A percentile compares a stretch with the other conserved stretches of the same genome.
Conservation (phyloP, 2,329 filamentous ascomycete genomes). For the Paraphaeosphaeria sporulosa region DNA sequence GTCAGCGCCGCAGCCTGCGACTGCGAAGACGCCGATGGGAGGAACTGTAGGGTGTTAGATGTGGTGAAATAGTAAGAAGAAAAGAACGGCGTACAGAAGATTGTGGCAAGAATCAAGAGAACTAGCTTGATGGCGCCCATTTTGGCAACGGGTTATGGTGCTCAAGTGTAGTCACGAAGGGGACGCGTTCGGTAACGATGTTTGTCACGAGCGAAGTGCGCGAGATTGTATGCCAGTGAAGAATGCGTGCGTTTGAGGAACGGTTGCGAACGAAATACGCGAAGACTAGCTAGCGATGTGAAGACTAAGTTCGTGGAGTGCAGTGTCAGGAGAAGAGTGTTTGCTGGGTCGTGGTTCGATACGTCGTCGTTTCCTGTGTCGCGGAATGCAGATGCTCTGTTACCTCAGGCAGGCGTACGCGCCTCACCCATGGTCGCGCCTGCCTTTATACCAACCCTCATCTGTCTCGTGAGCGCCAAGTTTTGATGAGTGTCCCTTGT, state of each 20-base stretch:
- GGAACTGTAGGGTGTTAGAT: slow-evolving; percentile 46
- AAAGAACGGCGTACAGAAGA: slow-evolving; percentile 47
- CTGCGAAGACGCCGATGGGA: slow-evolving; percentile 57
- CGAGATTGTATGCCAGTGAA: background rate
- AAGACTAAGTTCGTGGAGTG: background rate
- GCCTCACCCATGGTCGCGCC: background rate
- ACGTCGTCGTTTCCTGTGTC: background rate
- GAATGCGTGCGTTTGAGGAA: background rate
- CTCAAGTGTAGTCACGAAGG: too few species aligned
- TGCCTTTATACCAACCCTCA: background rate
- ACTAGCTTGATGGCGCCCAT: slow-evolving; percentile 35
- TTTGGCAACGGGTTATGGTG: too few species aligned
- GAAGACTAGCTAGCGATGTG: background rate
- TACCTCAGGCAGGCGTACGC: too few species aligned
- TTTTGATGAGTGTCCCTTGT: background rate
- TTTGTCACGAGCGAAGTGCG: background rate
- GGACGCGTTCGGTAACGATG: too few species aligned
- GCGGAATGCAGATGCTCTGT: too few species aligned
- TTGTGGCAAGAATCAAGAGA: slow-evolving; percentile 55
- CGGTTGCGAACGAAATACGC: background rate
- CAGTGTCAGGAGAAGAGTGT: background rate
- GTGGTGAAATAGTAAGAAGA: background rate
- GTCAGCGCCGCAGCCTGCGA: slow-evolving; percentile 59
- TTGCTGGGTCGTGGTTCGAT: background rate
- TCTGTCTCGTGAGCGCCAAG: background rate